These are phyloP conservation scores for Coemansia sp. DNA, from an alignment of 192 early-diverging fungal genomes.

Conservation along the genomic window DNA sequence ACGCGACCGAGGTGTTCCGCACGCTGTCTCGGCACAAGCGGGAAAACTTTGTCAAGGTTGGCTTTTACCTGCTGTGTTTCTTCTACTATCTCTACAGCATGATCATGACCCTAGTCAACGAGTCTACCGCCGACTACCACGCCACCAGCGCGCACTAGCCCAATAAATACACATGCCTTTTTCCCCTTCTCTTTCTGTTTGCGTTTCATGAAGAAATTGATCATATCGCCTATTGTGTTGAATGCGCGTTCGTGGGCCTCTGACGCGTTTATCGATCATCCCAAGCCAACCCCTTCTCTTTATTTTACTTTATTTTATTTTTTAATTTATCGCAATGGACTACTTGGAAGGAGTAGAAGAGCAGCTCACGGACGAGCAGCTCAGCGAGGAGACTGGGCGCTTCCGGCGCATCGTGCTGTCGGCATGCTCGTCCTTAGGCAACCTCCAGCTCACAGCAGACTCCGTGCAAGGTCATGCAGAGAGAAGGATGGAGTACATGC, in stretches of 20 bases:
- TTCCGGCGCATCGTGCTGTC: conserved; percentile 61
- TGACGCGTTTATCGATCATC: not conserved
- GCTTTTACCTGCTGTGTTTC: conserved; percentile 92
- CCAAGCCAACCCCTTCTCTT: not conserved
- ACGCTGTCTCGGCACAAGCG: conserved; percentile 89
- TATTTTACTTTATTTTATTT: conserved; percentile 1
- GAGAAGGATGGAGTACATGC: conserved; percentile 59
- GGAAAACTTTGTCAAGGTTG: conserved; percentile 96
- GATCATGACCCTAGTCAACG: conserved; percentile 59
- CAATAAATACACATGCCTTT: not conserved
- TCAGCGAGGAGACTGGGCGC: conserved; percentile 33
- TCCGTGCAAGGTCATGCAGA: conserved; percentile 9
- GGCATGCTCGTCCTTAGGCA: conserved; percentile 80
- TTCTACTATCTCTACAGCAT: conserved; percentile 87
- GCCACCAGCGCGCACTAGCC: conserved; percentile 20
- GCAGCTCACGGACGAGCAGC: conserved; percentile 25
- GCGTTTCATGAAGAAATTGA: conserved; percentile 4
- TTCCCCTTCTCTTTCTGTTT: not conserved
- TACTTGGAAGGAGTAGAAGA: conserved; percentile 1
- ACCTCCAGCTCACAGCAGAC: conserved; percentile 58
- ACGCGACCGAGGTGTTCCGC: conserved; percentile 98
- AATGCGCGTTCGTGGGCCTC: not conserved
- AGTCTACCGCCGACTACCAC: conserved; percentile 37
- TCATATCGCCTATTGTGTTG: not conserved
- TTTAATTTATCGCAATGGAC: not conserved